Evolutionary conservation across 176 grass and related monocot species (phyloP).

Genomic region (Dendrocalamus sinicus): DNA sequence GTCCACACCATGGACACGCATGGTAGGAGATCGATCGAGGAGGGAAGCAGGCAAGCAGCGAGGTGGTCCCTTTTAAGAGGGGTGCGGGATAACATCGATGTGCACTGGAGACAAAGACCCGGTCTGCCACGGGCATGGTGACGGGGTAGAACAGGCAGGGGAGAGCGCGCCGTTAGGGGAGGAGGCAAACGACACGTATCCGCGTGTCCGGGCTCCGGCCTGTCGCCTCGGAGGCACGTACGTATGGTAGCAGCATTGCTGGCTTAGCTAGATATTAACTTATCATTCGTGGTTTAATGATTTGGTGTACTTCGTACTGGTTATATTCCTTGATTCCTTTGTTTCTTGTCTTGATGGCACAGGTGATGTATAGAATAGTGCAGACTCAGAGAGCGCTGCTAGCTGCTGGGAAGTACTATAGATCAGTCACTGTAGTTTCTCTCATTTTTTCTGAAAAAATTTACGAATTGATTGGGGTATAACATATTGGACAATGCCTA

Average conservation of each 20-base stretch:
- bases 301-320: neutral
- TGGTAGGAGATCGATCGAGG: neutral
- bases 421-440: neutral
- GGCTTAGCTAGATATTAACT: neutral
- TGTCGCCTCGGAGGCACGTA: constrained; percentile 4
- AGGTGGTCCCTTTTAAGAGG: constrained; percentile 27
- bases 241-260: neutral
- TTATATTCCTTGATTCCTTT: constrained; percentile 8
- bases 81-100: constrained; percentile 11
- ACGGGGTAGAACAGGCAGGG: neutral
- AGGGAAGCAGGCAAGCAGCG: neutral
- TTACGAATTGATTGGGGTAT: neutral
- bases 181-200: neutral
- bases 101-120: constrained; percentile 23
- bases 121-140: constrained; percentile 21
- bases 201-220: neutral
- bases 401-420: neutral
- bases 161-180: neutral
- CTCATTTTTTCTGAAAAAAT: neutral
- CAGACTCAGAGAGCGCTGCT: neutral
- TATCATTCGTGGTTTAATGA: neutral
- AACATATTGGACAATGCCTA: neutral
- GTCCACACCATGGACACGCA: constrained; percentile 18
- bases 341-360: neutral
- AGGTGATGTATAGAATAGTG: neutral